phyloP scores from a whole-genome alignment of 148 eudicot species.

The Agrostemma githago region DNA sequence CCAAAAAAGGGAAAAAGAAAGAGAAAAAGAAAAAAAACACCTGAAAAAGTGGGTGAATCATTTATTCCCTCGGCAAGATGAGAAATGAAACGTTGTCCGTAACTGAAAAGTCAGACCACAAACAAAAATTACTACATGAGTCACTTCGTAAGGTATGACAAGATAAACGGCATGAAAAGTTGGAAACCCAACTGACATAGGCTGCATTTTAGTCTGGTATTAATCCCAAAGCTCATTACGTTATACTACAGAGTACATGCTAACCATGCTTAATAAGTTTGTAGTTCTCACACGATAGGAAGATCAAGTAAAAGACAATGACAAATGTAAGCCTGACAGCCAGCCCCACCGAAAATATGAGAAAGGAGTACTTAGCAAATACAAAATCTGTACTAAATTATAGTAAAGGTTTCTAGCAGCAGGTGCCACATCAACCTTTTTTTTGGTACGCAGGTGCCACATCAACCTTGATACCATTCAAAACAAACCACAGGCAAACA shows the following conservation, averaged over 20 bases:
- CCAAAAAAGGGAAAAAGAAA: neutral
- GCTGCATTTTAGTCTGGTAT: neutral
- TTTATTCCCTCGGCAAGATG: constrained; percentile 73
- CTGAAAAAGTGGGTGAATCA: constrained; percentile 78
- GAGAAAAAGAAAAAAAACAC: constrained; percentile 25
- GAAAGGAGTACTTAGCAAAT: neutral
- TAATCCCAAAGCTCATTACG: neutral
- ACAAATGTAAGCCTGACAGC: constrained; percentile 1
- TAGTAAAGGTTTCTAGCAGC: neutral
- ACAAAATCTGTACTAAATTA: neutral
- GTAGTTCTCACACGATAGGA: neutral
- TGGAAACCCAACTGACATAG: constrained; percentile 4
- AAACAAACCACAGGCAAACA: neutral
- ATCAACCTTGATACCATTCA: neutral
- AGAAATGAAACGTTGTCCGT: constrained; percentile 66
- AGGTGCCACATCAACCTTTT: neutral
- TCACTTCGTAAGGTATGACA: neutral
- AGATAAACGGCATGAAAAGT: neutral
- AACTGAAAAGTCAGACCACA: constrained; percentile 40
- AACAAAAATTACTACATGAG: neutral
- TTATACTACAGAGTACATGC: neutral
- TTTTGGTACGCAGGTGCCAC: neutral
- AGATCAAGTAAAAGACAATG: neutral
- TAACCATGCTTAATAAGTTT: neutral
- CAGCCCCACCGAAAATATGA: neutral